Percentiles rank a stretch among this genome's conserved stretches.
Evolutionary conservation across 2,329 filamentous ascomycete genomes (phyloP).

Genomic region (Botrytis byssoidea): DNA sequence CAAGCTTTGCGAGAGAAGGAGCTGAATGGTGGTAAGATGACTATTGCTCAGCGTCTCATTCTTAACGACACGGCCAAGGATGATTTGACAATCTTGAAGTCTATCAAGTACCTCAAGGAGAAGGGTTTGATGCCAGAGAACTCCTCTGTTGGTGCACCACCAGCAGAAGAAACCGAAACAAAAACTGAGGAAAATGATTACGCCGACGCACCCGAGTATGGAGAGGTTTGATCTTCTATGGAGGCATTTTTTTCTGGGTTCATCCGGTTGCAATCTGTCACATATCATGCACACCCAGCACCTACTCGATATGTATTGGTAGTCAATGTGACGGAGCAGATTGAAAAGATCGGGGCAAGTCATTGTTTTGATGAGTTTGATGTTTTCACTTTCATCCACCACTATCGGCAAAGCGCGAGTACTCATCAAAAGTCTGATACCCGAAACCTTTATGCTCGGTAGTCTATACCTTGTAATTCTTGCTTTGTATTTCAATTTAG

Average conservation of each 20-base stretch:
- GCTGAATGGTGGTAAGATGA: slow-evolving; percentile 63
- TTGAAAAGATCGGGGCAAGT: slow-evolving; percentile 20
- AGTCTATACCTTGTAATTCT: slow-evolving; percentile 12
- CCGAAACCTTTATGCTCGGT: neutral
- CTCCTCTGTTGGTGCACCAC: slow-evolving; percentile 32
- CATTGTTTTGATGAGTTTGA: slow-evolving; percentile 26
- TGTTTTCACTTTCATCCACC: slow-evolving; percentile 3
- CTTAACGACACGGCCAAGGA: slow-evolving; percentile 69
- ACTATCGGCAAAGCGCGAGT: slow-evolving; percentile 1
- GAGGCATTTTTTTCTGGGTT: slow-evolving; percentile 4
- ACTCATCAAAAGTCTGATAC: slow-evolving; percentile 9
- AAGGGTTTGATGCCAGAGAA: slow-evolving; percentile 40
- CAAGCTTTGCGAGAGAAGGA: slow-evolving; percentile 63
- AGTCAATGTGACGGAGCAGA: slow-evolving; percentile 13
- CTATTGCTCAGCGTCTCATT: slow-evolving; percentile 62
- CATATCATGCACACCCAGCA: neutral
- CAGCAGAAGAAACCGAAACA: slow-evolving; percentile 26
- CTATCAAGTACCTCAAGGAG: slow-evolving; percentile 63
- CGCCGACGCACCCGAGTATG: slow-evolving; percentile 30
- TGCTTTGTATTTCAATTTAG: slow-evolving; percentile 13
- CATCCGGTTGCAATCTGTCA: neutral
- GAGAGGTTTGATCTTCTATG: slow-evolving; percentile 18
- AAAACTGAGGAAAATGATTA: slow-evolving; percentile 35
- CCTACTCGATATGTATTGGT: slow-evolving; percentile 19
- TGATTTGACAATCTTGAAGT: slow-evolving; percentile 63